Base-by-base conservation (phyloP, 805 yeast genomes). In the Kluyveromyces siamensis region DNA sequence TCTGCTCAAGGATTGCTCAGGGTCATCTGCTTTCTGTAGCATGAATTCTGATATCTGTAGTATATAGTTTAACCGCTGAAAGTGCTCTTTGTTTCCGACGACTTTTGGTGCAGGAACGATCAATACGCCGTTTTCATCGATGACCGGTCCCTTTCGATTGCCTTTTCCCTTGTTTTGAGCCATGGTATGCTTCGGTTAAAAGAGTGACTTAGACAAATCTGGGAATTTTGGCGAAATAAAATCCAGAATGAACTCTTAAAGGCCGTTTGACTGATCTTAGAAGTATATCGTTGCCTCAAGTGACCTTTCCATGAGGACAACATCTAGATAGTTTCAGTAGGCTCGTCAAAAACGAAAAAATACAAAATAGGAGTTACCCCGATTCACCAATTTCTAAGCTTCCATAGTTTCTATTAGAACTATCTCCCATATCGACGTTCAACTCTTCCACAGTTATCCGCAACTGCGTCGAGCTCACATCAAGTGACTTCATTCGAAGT, bases 71-170 rank as follows among this genome's bases (percentile, higher is more conserved):
- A 81, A 65, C 35, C 90, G 63, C 27, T 77, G 75, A 58, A 75
- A 78, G 49, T 80, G 82, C 50, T 84, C 89, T 51, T 71, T 72
- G 52, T 78, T 77, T 0, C 77, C 75, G 7, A 75, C 64, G 2
- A 60, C 51, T 43, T 63, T 71, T 2, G 83, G 80, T 4, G 55
- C 56, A n/a, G 52, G 53, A 5, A 52, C 43, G 9, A 52, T 27
- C 1, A 60, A 40, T 2, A 46, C 47, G 2, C 65, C 65, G 51
- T 53, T 46, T 16, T 51, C 56, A 42, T 54, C 61, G 19, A 54
- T 41, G 16, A 42, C 42, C n/a, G 46, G 30, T 38, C 30, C 48
- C 40, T 46, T 47, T 21, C 45, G 30, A 16, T 14, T 14, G 16
- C 6, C 38, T 16, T 21, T 21, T 21, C 25, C 25, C 25, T 21